These are phyloP conservation scores for Fusarium bulbicola DNA, from an alignment of 2,329 filamentous ascomycete species.

Conservation along the genomic window DNA sequence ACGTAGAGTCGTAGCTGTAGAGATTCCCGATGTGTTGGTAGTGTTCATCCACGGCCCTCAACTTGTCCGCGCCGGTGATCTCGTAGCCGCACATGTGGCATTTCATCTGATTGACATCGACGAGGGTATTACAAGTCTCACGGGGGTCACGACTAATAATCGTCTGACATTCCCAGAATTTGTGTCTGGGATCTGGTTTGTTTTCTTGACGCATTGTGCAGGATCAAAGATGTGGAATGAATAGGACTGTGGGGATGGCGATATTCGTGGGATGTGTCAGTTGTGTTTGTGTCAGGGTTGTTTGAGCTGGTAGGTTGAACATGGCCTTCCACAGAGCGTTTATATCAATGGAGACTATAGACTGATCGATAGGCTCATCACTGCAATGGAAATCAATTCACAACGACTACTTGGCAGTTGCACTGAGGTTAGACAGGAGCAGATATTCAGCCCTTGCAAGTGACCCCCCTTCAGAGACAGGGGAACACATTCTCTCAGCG, in stretches of 20 bases:
- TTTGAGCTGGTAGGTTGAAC: not conserved
- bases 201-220: not conserved
- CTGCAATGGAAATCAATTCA: not conserved
- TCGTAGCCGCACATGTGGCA: not conserved
- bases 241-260: not conserved
- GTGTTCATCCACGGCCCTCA: not conserved
- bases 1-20: not conserved
- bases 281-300: not conserved
- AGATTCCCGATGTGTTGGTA: not conserved
- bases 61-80: not conserved
- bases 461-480: not conserved
- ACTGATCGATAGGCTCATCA: not conserved
- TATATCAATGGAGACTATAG: not conserved
- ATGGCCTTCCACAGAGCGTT: not conserved
- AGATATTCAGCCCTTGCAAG: not conserved
- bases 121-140: not conserved
- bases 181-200: not conserved
- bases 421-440: not conserved
- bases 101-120: not conserved
- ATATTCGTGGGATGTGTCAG: not conserved
- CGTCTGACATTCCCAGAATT: not conserved
- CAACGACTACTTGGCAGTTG: not conserved
- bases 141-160: not conserved
- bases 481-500: rapidly evolving
- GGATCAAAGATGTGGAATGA: not conserved